Percentiles rank a stretch among this genome's conserved stretches.
Evolutionary conservation across 441 rosid genomes (phyloP).

Genomic region (Croton laevigatus): DNA sequence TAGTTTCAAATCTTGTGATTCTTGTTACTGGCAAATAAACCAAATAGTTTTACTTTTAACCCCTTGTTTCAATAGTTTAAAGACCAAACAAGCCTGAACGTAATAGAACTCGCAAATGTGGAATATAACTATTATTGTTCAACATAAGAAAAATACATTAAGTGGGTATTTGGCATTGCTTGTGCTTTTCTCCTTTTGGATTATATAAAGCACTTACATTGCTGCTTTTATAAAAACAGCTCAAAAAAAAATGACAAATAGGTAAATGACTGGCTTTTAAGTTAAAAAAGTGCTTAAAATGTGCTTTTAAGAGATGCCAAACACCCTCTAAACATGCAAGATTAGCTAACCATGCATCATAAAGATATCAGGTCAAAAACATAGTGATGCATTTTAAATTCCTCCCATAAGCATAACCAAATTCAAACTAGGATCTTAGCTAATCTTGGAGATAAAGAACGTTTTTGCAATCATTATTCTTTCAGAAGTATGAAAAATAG

Average conservation of each 20-base stretch:
- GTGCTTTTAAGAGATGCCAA: no score
- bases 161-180: no score
- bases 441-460: background rate
- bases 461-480: background rate
- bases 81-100: background rate
- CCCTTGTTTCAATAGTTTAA: background rate
- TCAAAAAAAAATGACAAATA: no score
- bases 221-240: no score
- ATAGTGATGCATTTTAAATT: background rate
- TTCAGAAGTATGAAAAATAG: background rate
- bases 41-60: background rate
- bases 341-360: background rate
- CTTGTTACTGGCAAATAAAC: background rate
- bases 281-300: no score
- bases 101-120: background rate
- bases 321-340: background rate
- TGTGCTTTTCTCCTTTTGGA: no score
- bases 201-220: no score
- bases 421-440: background rate
- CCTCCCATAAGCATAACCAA: background rate
- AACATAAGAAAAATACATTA: background rate
- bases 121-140: background rate
- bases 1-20: background rate
- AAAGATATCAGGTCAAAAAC: slow-evolving; percentile 7
- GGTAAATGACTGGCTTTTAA: no score